Base-by-base conservation (phyloP, 2,329 filamentous ascomycete genomes). In the Cercospora sesami region DNA sequence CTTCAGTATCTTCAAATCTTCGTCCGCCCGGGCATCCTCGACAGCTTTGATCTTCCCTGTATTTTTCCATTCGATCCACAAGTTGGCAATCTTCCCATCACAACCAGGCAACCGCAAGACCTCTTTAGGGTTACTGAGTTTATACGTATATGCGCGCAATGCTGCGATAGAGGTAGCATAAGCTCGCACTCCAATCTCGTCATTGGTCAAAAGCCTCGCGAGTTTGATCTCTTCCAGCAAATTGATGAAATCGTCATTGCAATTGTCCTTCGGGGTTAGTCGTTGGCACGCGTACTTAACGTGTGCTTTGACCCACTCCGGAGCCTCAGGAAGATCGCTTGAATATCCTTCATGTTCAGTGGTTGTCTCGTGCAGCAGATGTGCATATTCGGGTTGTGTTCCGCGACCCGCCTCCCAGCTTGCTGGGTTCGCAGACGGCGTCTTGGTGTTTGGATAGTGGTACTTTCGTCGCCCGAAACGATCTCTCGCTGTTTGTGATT, bases 81-180 rank as follows among this genome's bases (percentile, higher is more conserved):
- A 84, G 58, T 87, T 84, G 0, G 90, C 91, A 45, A 95, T 91
- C 78, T 95, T 97, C 57, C 83, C 81, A 51, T 94, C 90, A 76
- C 94, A 97, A 0, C 93, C 92, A 0, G 94, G 94, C 0, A 99
- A 81, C 1, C 74, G 74, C 9, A 79, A 58, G 10, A 86, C 75
- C 71, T 84, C 84, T 5, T 76, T 73, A 1, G 78, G 75, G 21
- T 79, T 81, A 21, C 77, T 80, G 68, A 91, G 76, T 48, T 76
- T 79, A 74, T 87, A 80, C 0, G 94, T 93, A 74, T 97, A 97
- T 0, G 94, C 92, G 3, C 92, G 88, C 18, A 99, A 79, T 0
- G 91, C 82, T 5, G 95, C 93, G 71, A 98, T 96, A 12, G 91
- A 89, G 1, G 91, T 93, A 31, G 91, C 94, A 77, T 98, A 98